A percentile compares a stretch with the other conserved stretches of the same genome.
These are phyloP conservation scores for Mortierella sp. DNA, from an alignment of 371 early-diverging fungal species.

Conservation along the genomic window DNA sequence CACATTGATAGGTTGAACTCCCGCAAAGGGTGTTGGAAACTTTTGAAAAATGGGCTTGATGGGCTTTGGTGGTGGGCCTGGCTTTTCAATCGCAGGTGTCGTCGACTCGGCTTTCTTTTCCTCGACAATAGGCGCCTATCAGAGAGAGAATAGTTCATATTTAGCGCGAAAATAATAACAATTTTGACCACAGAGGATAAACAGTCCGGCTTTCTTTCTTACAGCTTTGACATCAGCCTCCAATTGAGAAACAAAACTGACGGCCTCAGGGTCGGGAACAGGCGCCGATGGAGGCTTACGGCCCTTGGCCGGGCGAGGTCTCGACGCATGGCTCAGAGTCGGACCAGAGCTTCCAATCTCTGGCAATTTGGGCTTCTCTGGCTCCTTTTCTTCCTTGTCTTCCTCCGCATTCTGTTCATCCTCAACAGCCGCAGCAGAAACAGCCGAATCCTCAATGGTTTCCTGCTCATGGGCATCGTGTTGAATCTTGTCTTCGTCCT, in stretches of 20 bases:
- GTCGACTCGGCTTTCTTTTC: constrained; percentile 45
- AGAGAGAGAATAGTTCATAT: no score
- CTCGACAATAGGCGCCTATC: constrained; percentile 43
- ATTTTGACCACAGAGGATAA: no score
- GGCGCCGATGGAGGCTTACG: constrained; percentile 49
- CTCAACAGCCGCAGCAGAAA: constrained; percentile 5
- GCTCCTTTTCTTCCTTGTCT: constrained; percentile 26
- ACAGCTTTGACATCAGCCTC: constrained; percentile 54
- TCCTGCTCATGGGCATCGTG: no score
- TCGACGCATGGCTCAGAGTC: constrained; percentile 34
- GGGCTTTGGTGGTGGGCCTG: constrained; percentile 65
- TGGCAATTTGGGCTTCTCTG: constrained; percentile 46
- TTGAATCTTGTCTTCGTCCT: no score
- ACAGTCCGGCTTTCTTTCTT: no score
- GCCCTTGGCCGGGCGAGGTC: constrained; percentile 54
- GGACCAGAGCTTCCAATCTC: constrained; percentile 51
- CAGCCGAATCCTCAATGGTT: neutral
- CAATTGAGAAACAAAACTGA: constrained; percentile 47
- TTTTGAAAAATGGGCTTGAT: constrained; percentile 74
- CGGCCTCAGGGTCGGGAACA: constrained; percentile 26
- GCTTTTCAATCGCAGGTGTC: constrained; percentile 31
- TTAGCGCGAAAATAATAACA: no score
- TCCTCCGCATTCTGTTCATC: constrained; percentile 11
- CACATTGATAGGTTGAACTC: constrained; percentile 54
- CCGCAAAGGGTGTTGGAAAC: constrained; percentile 73